Evolutionary conservation across 2,329 filamentous ascomycete genomes (phyloP).

Genomic region (Elsinoe necatrix): DNA sequence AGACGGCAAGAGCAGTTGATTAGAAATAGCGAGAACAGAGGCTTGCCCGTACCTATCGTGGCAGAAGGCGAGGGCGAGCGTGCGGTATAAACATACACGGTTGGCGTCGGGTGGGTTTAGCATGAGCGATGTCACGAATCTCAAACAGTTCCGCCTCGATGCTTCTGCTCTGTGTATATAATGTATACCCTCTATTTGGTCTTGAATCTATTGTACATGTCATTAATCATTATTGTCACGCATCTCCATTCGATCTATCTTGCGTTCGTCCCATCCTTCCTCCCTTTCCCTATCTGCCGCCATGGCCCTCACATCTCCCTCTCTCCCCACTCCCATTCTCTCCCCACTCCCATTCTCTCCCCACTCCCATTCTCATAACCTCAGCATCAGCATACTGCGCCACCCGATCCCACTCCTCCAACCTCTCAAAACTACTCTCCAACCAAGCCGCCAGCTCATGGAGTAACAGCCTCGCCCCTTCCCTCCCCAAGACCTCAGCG

Average conservation of each 20-base stretch:
- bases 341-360: neutral
- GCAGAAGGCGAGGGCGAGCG: constrained; percentile 37
- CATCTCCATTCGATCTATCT: neutral
- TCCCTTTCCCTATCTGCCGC: no score
- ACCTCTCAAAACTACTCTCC: constrained; percentile 63
- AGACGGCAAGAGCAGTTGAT: constrained; percentile 88
- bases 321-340: neutral
- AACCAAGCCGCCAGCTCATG: constrained; percentile 81
- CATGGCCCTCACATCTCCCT: neutral
- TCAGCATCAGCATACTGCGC: constrained; percentile 56
- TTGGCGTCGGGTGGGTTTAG: neutral
- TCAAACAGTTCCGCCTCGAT: neutral
- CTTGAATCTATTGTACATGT: neutral
- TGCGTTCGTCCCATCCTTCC: neutral
- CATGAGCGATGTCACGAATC: constrained; percentile 11
- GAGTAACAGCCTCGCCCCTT: constrained; percentile 65
- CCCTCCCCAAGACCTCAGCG: constrained; percentile 65
- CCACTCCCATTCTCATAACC: constrained; percentile 5
- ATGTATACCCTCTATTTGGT: neutral
- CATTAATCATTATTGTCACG: neutral
- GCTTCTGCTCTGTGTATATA: neutral
- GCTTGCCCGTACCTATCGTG: constrained; percentile 75
- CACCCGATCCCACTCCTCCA: constrained; percentile 70
- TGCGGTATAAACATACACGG: constrained; percentile 5
- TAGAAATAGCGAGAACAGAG: constrained; percentile 82